Evolutionary conservation across 2,329 filamentous ascomycete genomes (phyloP), one percentile per base, ranked within the genome.

Genomic region (Apiospora pterosperma): DNA sequence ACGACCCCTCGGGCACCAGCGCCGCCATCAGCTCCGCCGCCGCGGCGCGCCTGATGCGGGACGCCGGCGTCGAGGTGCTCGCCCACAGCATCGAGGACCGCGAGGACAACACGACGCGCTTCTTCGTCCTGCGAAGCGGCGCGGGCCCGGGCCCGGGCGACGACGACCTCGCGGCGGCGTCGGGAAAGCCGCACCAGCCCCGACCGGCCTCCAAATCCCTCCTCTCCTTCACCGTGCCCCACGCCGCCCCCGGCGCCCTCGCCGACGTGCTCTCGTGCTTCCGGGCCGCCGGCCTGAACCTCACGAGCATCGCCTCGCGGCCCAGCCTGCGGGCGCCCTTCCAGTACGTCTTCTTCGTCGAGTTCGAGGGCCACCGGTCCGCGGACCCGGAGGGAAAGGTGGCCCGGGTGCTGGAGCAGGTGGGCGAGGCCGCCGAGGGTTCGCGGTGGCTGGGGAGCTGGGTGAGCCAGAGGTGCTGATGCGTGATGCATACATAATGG

Each of bases 281-380:
- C 79, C 88, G 89, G 68, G 81, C 81, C 8, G 84, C 87, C 69
- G 84, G 85, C 5, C 82, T 97, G 64, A 97, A 97, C 75, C 80
- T 98, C 69, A 97, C 94, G 36, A 95, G 90, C 76, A 97, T 98
- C 77, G 94, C 93, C 75, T 93, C 92, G 69, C 81, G 95, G 68
- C 95, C 95, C 5, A 93, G 92, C 71, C 85, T 91, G 64, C 81
- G 85, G 42, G 80, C 82, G 69, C 88, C 91, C 23, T 98, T 97
- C 87, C 89, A 96, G 75, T 98, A 98, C 79, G 86, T 97, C 41
- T 97, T 98, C 80, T 94, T 98, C 74, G 89, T 97, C 36, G 95
- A 98, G 81, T 93, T 97, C 71, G 86, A 91, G 75, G 90, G 91
- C 1, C 84, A 87, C 75, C 79, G 78, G 69, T 71, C 76, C 64